A percentile compares a stretch with the other conserved stretches of the same genome.
Evolutionary conservation across 2,329 filamentous ascomycete species (phyloP).

Genomic region (Aureobasidium sp.): DNA sequence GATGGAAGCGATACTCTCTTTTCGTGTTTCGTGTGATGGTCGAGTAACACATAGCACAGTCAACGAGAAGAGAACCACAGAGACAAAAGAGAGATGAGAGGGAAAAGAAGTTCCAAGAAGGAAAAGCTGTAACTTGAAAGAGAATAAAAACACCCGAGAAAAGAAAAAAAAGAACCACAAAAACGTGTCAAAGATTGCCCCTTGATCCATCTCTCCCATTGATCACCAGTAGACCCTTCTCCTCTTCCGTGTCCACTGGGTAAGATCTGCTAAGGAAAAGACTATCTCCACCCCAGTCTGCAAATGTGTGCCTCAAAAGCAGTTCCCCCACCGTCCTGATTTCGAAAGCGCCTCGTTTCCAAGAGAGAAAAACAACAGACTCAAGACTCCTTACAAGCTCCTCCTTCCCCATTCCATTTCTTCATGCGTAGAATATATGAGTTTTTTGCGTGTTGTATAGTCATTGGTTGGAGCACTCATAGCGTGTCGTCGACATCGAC

Average conservation of each 20-base stretch:
- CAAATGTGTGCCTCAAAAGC: background rate
- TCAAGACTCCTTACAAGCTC: conserved; percentile 7
- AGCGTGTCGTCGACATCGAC: background rate
- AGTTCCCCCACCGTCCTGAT: background rate
- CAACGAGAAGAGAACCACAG: background rate
- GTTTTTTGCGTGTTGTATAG: conserved; percentile 3
- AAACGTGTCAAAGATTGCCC: conserved; percentile 3
- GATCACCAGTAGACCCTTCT: background rate
- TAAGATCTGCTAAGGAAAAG: background rate
- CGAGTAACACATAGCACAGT: background rate
- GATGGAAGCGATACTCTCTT: too few species aligned
- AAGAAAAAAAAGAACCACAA: background rate
- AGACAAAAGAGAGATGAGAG: background rate
- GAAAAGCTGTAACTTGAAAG: background rate
- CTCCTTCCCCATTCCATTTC: background rate
- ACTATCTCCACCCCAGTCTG: background rate
- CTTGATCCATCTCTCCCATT: background rate
- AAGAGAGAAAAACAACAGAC: conserved; percentile 6
- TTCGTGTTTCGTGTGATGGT: background rate
- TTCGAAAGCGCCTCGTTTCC: conserved; percentile 9
- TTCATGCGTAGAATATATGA: conserved; percentile 3
- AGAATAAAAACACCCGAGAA: background rate
- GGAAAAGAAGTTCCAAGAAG: background rate
- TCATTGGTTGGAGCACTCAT: background rate
- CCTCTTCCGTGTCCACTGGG: background rate